Conservation (phyloP, 2,329 filamentous ascomycete species). For the Aspergillus alliaceus region DNA sequence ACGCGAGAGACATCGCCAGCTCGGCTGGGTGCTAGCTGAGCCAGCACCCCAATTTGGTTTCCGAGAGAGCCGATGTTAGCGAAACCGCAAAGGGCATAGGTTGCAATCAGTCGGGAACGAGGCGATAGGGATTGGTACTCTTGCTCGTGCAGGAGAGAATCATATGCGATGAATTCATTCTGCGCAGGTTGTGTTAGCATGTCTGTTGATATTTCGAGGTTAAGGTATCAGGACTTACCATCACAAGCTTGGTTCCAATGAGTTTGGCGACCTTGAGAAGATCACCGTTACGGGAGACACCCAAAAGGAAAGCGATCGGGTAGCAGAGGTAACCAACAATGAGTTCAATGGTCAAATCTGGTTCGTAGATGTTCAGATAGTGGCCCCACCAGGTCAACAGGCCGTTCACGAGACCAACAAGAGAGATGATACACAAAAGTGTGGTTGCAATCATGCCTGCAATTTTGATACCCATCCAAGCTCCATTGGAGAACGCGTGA, state of each 20-base stretch:
- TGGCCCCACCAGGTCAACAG: constrained; percentile 80
- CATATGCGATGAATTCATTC: constrained; percentile 80
- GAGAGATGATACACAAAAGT: constrained; percentile 79
- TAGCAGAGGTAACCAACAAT: constrained; percentile 77
- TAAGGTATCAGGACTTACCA: constrained; percentile 44
- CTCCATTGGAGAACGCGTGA: constrained; percentile 81
- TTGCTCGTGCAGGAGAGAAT: constrained; percentile 51
- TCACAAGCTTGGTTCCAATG: constrained; percentile 82
- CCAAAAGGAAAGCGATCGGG: constrained; percentile 77
- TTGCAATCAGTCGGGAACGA: constrained; percentile 77
- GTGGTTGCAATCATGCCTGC: constrained; percentile 78
- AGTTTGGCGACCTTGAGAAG: constrained; percentile 73
- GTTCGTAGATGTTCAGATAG: constrained; percentile 71
- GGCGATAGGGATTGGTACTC: constrained; percentile 61
- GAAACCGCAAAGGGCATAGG: constrained; percentile 78
- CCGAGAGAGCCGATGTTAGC: constrained; percentile 86
- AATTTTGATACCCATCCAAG: constrained; percentile 84
- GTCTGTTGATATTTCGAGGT: not conserved
- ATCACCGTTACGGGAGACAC: constrained; percentile 64
- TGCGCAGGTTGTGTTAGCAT: constrained; percentile 19
- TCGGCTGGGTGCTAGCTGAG: constrained; percentile 74
- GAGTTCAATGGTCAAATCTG: constrained; percentile 70
- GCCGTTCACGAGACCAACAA: constrained; percentile 72
- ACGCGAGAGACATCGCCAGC: constrained; percentile 73
- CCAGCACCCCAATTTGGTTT: constrained; percentile 84